phyloP scores from a whole-genome alignment of 2,329 filamentous ascomycete genomes.

The Fusarium sp. region DNA sequence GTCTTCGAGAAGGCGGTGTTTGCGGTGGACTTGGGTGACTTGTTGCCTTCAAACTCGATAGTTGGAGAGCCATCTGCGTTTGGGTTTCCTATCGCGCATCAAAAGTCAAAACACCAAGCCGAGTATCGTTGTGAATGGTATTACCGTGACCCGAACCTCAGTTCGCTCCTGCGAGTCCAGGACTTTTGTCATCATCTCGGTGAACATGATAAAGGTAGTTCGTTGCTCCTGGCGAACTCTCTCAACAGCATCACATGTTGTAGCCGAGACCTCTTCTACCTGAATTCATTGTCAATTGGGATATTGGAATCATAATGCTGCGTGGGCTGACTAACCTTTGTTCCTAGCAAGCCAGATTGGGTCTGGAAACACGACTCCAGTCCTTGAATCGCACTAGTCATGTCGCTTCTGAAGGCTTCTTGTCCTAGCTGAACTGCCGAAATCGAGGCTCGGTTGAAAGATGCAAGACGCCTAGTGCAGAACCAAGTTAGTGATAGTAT shows the following conservation, averaged over 20 bases:
- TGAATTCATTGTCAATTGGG: neutral
- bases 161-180: neutral
- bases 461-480: neutral
- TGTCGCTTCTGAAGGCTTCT: neutral
- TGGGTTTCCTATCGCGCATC: neutral
- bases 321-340: neutral
- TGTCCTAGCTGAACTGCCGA: neutral
- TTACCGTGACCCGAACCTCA: neutral
- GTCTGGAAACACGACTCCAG: neutral
- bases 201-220: neutral
- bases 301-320: fast-evolving
- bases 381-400: neutral
- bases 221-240: neutral
- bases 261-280: neutral
- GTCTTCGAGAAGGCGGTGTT: neutral
- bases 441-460: neutral
- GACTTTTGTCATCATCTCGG: neutral
- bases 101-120: neutral
- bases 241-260: neutral
- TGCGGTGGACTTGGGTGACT: fast-evolving
- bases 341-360: neutral
- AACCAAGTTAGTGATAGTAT: neutral
- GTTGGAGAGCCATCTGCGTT: neutral
- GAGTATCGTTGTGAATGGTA: fast-evolving
- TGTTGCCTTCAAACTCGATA: neutral